Evolutionary conservation across 192 early-diverging fungal species (phyloP).

Genomic region (Gryganskiella cystojenkinii): DNA sequence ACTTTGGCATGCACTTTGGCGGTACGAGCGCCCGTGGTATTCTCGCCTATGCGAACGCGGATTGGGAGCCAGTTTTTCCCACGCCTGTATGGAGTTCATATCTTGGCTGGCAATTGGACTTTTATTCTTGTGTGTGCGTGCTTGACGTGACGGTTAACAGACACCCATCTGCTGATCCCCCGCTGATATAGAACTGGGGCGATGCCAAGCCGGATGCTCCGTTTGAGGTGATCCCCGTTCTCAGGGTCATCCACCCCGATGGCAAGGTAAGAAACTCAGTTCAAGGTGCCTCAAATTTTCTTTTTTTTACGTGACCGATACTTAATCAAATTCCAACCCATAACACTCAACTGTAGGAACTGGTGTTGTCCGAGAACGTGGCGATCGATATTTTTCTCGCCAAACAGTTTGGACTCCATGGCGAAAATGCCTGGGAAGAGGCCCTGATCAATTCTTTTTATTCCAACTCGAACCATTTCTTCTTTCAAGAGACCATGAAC

Average conservation of each 20-base stretch:
- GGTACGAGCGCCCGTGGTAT: conserved; percentile 27
- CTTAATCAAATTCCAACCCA: neutral
- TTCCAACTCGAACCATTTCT: conserved; percentile 27
- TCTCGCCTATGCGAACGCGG: conserved; percentile 31
- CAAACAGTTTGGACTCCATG: conserved; percentile 36
- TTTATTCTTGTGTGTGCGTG: neutral
- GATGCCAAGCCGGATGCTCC: conserved; percentile 17
- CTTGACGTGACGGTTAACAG: no score
- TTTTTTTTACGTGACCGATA: neutral
- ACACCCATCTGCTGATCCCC: no score
- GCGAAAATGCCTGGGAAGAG: conserved; percentile 30
- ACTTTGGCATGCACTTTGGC: conserved; percentile 28
- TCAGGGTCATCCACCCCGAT: conserved; percentile 26
- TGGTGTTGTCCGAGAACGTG: conserved; percentile 24
- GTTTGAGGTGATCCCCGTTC: conserved; percentile 28
- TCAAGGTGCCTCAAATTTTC: neutral
- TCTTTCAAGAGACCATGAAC: conserved; percentile 38
- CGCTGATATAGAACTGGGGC: conserved; percentile 14
- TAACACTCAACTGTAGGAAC: neutral
- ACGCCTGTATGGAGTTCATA: neutral
- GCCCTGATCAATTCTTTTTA: conserved; percentile 34
- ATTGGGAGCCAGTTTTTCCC: conserved; percentile 25
- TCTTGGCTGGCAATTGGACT: neutral
- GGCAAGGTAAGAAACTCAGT: conserved; percentile 5
- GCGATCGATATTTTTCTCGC: conserved; percentile 38